phyloP scores from a whole-genome alignment of 2,329 filamentous ascomycete genomes.

The Colletotrichum tropicicola region DNA sequence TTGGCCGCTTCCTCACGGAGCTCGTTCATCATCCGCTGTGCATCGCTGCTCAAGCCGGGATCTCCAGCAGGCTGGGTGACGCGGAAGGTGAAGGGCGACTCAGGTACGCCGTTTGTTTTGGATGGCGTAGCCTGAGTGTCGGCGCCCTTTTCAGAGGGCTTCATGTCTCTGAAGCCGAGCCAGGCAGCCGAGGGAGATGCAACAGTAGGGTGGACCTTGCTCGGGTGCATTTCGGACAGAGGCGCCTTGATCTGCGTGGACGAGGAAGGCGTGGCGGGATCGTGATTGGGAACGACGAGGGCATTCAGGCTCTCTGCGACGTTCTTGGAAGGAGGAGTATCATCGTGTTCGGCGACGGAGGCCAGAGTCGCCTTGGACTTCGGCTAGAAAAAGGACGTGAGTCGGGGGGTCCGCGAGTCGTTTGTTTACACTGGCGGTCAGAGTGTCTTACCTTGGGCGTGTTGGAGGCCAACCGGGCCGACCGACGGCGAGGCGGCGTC shows the following conservation, averaged over 20 bases:
- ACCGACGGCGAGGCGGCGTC: slow-evolving; percentile 53
- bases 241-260: slow-evolving; percentile 75
- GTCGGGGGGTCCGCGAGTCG: slow-evolving; percentile 9
- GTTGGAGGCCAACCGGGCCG: slow-evolving; percentile 50
- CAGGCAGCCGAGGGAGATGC: slow-evolving; percentile 82
- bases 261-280: slow-evolving; percentile 67
- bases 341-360: slow-evolving; percentile 55
- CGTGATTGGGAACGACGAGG: slow-evolving; percentile 41
- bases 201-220: slow-evolving; percentile 80
- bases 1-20: slow-evolving; percentile 62
- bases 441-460: slow-evolving; percentile 43
- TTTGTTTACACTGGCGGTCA: slow-evolving; percentile 29
- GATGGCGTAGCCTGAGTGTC: slow-evolving; percentile 69
- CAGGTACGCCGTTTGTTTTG: slow-evolving; percentile 59
- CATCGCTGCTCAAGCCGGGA: slow-evolving; percentile 67
- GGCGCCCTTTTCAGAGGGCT: slow-evolving; percentile 56
- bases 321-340: slow-evolving; percentile 41
- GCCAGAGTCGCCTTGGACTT: slow-evolving; percentile 43
- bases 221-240: slow-evolving; percentile 89
- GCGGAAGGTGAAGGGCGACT: slow-evolving; percentile 73
- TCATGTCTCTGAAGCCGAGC: slow-evolving; percentile 84
- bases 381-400: slow-evolving; percentile 33
- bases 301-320: slow-evolving; percentile 39
- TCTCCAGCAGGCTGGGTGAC: slow-evolving; percentile 61
- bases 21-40: slow-evolving; percentile 69